phyloP scores from a whole-genome alignment of 2,329 filamentous ascomycete species.

The Ophiostoma triangulosporum region DNA sequence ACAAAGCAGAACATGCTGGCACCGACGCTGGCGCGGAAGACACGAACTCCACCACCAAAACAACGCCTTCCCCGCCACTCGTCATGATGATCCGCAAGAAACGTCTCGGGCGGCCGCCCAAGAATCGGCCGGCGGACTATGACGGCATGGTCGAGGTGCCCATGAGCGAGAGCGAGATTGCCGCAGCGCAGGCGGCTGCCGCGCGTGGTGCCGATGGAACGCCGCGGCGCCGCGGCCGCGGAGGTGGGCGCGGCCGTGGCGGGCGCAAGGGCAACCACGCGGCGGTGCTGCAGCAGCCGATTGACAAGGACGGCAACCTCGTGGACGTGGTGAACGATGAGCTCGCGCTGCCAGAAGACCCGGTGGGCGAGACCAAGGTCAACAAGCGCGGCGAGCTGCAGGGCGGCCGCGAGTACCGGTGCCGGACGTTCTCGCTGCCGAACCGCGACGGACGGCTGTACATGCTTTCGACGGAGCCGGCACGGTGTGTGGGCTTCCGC shows the following conservation, averaged over 20 bases:
- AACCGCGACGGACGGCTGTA: constrained; percentile 77
- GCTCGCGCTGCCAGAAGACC: constrained; percentile 73
- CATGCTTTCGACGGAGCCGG: constrained; percentile 97
- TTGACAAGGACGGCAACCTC: constrained; percentile 88
- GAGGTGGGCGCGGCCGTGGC: constrained; percentile 56
- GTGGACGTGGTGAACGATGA: constrained; percentile 88
- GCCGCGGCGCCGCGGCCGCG: constrained; percentile 51
- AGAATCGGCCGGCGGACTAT: constrained; percentile 72
- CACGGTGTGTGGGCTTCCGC: constrained; percentile 89
- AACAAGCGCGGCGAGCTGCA: constrained; percentile 75
- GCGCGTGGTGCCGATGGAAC: constrained; percentile 20
- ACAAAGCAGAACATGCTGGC: constrained; percentile 16
- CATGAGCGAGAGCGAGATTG: constrained; percentile 28
- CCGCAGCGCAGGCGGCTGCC: constrained; percentile 5
- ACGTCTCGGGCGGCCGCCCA: constrained; percentile 73
- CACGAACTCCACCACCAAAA: constrained; percentile 13
- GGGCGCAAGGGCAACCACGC: constrained; percentile 53
- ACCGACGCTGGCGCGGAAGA: constrained; percentile 28
- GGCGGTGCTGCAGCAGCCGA: constrained; percentile 61
- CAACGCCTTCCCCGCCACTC: constrained; percentile 37
- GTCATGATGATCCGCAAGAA: constrained; percentile 57
- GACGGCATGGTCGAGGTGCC: constrained; percentile 47
- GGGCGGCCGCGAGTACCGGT: constrained; percentile 82
- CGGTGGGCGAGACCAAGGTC: constrained; percentile 84
- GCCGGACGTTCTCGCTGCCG: constrained; percentile 83